phyloP scores from a whole-genome alignment of 139 green algal species.

The Chlorella sp. region DNA sequence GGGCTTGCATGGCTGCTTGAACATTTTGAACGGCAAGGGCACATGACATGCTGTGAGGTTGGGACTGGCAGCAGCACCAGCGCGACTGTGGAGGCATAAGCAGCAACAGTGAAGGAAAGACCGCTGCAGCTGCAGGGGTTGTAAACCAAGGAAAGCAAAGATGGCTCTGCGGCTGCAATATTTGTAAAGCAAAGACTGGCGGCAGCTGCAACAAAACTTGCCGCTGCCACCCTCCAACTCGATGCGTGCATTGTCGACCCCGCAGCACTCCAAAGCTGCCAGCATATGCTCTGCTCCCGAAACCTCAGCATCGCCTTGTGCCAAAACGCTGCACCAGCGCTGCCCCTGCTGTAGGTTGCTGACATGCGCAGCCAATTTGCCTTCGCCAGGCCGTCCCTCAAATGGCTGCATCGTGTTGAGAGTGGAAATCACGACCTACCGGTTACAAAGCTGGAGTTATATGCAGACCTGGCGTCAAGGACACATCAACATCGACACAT shows the following conservation, averaged over 20 bases:
- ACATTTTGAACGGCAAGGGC: not conserved
- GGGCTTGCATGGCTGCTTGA: not conserved
- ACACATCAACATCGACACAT: too few species aligned
- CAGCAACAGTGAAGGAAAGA: not conserved
- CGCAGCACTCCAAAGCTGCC: constrained; percentile 83
- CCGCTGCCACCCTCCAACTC: constrained; percentile 68
- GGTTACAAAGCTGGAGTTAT: not conserved
- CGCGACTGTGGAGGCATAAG: too few species aligned
- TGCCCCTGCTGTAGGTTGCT: not conserved
- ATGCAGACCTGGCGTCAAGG: too few species aligned
- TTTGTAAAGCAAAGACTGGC: not conserved
- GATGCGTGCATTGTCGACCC: constrained; percentile 89
- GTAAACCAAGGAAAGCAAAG: too few species aligned
- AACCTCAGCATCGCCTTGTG: not conserved
- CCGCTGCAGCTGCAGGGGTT: too few species aligned
- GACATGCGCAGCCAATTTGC: not conserved
- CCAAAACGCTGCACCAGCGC: constrained; percentile 20
- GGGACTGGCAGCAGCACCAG: not conserved
- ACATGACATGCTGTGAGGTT: not conserved
- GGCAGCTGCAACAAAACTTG: not conserved
- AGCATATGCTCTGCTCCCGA: constrained; percentile 78
- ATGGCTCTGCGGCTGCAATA: too few species aligned
- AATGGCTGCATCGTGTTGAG: not conserved
- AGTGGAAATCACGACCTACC: too few species aligned
- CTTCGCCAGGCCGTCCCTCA: not conserved